Evolutionary conservation across 331 rosid species (phyloP).

Genomic region (Spiraea crenata): DNA sequence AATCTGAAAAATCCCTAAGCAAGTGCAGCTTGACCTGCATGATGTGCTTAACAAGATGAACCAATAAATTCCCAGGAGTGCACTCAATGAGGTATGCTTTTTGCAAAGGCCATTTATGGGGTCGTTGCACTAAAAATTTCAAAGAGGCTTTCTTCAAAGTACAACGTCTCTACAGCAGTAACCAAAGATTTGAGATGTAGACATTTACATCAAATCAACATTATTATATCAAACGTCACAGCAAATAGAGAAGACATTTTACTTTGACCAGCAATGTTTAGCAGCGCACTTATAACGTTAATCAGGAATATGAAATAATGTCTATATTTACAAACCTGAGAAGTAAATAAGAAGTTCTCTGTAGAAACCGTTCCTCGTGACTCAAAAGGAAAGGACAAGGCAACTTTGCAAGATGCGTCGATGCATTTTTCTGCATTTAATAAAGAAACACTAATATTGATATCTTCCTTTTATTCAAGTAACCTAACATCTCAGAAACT

Average conservation of each 20-base stretch:
- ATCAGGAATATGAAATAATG: background rate
- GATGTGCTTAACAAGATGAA: background rate
- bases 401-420: slow-evolving; percentile 37
- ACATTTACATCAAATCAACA: too few relatives aligned
- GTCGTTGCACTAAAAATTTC: too few relatives aligned
- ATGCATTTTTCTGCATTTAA: slow-evolving; percentile 16
- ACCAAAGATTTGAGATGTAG: too few relatives aligned
- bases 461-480: background rate
- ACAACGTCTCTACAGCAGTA: too few relatives aligned
- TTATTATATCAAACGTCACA: too few relatives aligned
- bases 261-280: background rate
- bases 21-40: background rate
- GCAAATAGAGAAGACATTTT: too few relatives aligned
- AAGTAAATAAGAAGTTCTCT: slow-evolving; percentile 35
- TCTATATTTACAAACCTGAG: slow-evolving; percentile 33
- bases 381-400: slow-evolving; percentile 35
- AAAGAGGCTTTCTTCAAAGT: too few relatives aligned
- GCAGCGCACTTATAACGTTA: background rate
- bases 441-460: background rate
- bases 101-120: background rate
- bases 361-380: slow-evolving; percentile 36
- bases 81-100: slow-evolving; percentile 1
- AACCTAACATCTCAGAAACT: background rate
- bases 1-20: background rate
- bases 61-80: background rate